phyloP scores from a whole-genome alignment of 192 early-diverging fungal genomes.

The Rhizoclosmatium globosum region DNA sequence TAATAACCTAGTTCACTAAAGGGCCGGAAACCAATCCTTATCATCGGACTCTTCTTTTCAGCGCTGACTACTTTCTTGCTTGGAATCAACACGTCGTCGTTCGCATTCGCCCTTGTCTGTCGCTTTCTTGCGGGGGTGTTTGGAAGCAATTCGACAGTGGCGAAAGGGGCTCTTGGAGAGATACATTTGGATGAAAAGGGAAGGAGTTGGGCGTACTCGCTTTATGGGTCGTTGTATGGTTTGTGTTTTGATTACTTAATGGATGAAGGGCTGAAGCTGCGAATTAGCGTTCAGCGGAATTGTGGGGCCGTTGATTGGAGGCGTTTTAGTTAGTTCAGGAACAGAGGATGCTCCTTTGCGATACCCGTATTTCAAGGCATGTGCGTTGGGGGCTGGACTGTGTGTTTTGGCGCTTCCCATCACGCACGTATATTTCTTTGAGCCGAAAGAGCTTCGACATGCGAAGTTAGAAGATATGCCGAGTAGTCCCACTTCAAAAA shows the following conservation, averaged over 20 bases:
- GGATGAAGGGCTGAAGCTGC: background rate
- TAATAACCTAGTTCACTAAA: background rate
- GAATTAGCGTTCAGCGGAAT: constrained; percentile 20
- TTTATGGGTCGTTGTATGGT: constrained; percentile 55
- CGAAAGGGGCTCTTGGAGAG: constrained; percentile 58
- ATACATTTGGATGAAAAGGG: constrained; percentile 39
- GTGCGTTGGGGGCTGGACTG: constrained; percentile 31
- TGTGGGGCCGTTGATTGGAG: constrained; percentile 36
- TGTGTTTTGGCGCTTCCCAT: background rate
- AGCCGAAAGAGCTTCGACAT: constrained; percentile 20
- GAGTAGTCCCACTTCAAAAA: background rate
- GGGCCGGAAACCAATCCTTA: constrained; percentile 26
- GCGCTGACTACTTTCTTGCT: constrained; percentile 28
- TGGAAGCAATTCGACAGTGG: constrained; percentile 55
- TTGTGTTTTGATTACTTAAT: background rate
- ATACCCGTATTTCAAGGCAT: constrained; percentile 37
- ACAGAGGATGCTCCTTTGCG: background rate
- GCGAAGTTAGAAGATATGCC: background rate
- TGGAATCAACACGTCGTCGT: constrained; percentile 33
- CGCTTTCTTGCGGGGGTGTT: constrained; percentile 57
- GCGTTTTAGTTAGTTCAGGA: constrained; percentile 5
- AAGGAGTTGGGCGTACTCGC: constrained; percentile 54
- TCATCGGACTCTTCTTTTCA: constrained; percentile 18
- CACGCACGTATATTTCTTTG: constrained; percentile 12
- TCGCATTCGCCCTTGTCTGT: constrained; percentile 35